A percentile compares a stretch with the other conserved stretches of the same genome.
These are phyloP conservation scores for Pseudocercospora fijiensis DNA, from an alignment of 2,329 filamentous ascomycete genomes.

Conservation along the genomic window DNA sequence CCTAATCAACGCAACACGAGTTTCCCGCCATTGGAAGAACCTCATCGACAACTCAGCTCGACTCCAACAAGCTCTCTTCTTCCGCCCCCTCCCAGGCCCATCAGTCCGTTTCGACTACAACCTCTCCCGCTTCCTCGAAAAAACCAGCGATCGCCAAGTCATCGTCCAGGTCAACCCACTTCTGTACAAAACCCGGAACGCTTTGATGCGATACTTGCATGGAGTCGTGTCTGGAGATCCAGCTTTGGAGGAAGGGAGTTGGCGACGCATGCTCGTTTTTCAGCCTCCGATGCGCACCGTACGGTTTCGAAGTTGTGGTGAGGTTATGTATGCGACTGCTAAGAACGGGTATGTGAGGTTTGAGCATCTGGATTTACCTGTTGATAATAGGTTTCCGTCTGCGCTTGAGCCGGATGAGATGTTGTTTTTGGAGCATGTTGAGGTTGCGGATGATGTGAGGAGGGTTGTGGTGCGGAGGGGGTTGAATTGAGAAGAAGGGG, in stretches of 20 bases:
- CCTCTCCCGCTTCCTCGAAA: neutral
- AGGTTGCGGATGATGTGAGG: neutral
- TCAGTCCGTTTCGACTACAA: neutral
- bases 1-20: constrained; percentile 6
- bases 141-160: neutral
- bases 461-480: neutral
- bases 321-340: neutral
- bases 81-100: constrained; percentile 4
- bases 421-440: neutral
- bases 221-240: neutral
- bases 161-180: neutral
- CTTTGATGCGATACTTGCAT: neutral
- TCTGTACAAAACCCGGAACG: neutral
- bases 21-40: constrained; percentile 10
- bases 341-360: neutral
- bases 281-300: neutral
- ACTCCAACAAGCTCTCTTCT: constrained; percentile 21
- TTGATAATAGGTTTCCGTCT: neutral
- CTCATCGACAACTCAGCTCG: constrained; percentile 6
- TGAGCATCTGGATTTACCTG: neutral
- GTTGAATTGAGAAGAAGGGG: neutral
- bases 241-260: neutral
- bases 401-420: neutral
- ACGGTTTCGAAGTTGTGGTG: neutral
- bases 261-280: constrained; percentile 7